These are phyloP conservation scores for Lactarius indigo DNA, from an alignment of 768 basidiomycete species.

Conservation along the genomic window DNA sequence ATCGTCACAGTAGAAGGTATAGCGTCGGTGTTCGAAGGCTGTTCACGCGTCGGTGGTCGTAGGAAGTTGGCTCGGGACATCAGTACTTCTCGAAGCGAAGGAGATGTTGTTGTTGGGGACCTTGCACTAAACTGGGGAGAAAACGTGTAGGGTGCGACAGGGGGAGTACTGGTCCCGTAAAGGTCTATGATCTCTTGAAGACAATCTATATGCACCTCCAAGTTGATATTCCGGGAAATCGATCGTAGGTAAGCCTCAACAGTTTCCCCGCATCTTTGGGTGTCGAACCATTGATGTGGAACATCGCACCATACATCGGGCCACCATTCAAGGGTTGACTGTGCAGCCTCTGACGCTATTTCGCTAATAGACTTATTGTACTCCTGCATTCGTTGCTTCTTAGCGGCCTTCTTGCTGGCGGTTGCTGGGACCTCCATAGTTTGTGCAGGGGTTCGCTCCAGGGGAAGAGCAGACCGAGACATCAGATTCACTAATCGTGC, in stretches of 20 bases:
- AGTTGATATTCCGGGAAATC: neutral
- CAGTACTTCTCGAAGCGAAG: too few species aligned
- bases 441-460: neutral
- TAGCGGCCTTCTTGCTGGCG: neutral
- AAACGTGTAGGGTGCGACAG: too few species aligned
- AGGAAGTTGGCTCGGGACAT: too few species aligned
- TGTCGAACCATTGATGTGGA: neutral
- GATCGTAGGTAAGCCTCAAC: neutral
- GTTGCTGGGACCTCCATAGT: neutral
- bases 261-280: neutral
- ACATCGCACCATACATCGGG: neutral
- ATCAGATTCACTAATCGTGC: neutral
- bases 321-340: neutral
- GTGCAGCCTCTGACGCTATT: neutral
- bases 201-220: too few species aligned
- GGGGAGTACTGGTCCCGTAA: too few species aligned
- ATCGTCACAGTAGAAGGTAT: too few species aligned
- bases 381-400: too few species aligned
- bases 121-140: too few species aligned
- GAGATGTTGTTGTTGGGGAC: too few species aligned
- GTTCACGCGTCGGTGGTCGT: too few species aligned
- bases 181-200: too few species aligned
- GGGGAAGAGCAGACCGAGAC: neutral
- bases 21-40: too few species aligned
- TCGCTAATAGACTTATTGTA: neutral